Evolutionary conservation across 1,284 basidiomycete genomes (phyloP).

Genomic region (Irpex sp.): DNA sequence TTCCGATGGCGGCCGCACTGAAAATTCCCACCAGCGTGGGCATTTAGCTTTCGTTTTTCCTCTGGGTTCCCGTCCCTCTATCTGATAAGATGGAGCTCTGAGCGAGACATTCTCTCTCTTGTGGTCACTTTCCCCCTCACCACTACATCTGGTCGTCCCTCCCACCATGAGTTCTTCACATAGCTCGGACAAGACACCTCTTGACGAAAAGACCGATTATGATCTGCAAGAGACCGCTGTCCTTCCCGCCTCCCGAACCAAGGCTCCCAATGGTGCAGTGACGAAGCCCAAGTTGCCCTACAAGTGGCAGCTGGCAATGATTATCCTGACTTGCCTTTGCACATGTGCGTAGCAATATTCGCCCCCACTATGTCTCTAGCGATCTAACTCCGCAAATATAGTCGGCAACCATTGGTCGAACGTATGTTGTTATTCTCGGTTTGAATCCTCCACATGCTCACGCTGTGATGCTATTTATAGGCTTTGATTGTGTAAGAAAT

Average conservation of each 20-base stretch:
- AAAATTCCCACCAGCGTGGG: conserved; percentile 12
- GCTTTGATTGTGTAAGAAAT: conserved; percentile 36
- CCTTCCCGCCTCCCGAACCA: conserved; percentile 10
- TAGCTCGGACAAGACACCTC: conserved; percentile 16
- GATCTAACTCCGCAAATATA: conserved; percentile 14
- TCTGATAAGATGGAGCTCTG: conserved; percentile 30
- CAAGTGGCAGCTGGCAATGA: conserved; percentile 26
- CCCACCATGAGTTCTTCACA: conserved; percentile 14
- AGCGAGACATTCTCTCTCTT: not conserved
- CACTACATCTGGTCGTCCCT: conserved; percentile 4
- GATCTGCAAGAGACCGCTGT: conserved; percentile 15
- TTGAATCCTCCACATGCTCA: not conserved
- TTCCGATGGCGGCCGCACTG: not conserved
- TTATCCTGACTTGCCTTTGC: conserved; percentile 29
- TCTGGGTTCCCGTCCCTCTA: conserved; percentile 7
- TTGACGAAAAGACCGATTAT: conserved; percentile 22
- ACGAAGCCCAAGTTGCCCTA: conserved; percentile 22
- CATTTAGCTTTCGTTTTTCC: not conserved
- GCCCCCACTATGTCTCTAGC: not conserved
- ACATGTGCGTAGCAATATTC: conserved; percentile 22
- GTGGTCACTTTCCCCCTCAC: conserved; percentile 13
- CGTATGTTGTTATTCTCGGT: conserved; percentile 20
- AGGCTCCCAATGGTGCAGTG: conserved; percentile 1
- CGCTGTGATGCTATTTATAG: conserved; percentile 19
- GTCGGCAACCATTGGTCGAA: conserved; percentile 48